phyloP scores from a whole-genome alignment of 176 grass and related monocot genomes.

The Cenchrus americanus region DNA sequence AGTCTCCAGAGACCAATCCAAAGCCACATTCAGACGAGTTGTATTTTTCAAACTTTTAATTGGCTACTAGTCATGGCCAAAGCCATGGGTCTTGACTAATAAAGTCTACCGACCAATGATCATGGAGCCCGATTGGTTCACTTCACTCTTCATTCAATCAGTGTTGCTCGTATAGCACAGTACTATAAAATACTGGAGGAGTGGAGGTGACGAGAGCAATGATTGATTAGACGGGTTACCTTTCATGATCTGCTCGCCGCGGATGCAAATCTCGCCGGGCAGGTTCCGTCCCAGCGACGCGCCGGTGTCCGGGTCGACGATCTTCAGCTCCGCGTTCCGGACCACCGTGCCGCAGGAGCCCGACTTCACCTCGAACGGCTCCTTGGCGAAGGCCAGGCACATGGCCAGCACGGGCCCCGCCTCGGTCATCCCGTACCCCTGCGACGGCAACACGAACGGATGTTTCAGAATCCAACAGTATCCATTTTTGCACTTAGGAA shows the following conservation, averaged over 20 bases:
- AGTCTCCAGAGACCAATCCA: background rate
- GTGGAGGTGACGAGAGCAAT: background rate
- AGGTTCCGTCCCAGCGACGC: constrained; percentile 61
- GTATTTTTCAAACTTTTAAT: constrained; percentile 11
- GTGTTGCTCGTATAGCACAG: no score
- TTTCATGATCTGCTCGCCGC: constrained; percentile 97
- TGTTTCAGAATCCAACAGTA: no score
- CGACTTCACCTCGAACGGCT: constrained; percentile 75
- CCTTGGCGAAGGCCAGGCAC: constrained; percentile 94
- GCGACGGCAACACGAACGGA: background rate
- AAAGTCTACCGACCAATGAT: no score
- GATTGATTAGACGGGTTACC: constrained; percentile 41
- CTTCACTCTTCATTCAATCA: no score
- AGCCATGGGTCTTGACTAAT: background rate
- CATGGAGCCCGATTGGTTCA: no score
- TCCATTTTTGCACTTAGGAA: no score
- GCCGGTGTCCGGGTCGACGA: constrained; percentile 76
- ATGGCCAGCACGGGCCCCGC: constrained; percentile 90
- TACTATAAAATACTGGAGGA: background rate
- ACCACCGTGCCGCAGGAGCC: constrained; percentile 93
- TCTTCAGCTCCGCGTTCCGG: constrained; percentile 79
- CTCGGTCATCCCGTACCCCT: constrained; percentile 98
- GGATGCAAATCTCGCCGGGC: constrained; percentile 88
- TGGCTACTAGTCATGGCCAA: background rate
- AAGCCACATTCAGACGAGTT: background rate